Conservation (phyloP, 208 protist species). For the Naegleria fowleri region DNA sequence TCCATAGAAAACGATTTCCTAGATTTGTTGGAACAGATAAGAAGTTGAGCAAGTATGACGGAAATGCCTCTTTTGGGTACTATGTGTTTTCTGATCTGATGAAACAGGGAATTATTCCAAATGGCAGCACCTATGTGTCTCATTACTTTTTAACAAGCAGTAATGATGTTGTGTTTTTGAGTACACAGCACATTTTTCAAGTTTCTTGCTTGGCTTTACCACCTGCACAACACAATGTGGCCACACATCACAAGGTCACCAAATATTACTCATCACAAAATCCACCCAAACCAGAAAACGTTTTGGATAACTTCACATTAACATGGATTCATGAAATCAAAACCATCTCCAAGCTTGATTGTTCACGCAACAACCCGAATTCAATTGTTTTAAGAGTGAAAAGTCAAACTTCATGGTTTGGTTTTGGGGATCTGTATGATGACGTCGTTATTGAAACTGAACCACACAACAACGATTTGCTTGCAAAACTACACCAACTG, state of each 20-base stretch:
- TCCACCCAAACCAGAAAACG: not conserved
- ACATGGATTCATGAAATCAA: not conserved
- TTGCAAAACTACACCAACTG: not conserved
- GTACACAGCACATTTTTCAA: not conserved
- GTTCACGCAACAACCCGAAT: too few species aligned
- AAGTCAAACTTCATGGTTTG: not conserved
- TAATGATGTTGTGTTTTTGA: not conserved
- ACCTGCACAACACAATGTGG: too few species aligned
- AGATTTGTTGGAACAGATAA: not conserved
- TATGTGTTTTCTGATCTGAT: not conserved
- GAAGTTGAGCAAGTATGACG: not conserved
- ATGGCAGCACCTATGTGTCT: not conserved
- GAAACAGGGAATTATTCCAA: not conserved
- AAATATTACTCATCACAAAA: not conserved
- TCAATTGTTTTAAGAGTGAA: not conserved
- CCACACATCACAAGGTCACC: not conserved
- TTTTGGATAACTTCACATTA: not conserved
- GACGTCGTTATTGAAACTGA: not conserved
- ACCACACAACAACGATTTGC: not conserved
- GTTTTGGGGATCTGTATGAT: not conserved
- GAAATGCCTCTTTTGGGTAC: not conserved
- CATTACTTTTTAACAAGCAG: not conserved
- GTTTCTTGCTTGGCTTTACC: not conserved
- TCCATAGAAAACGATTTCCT: not conserved
- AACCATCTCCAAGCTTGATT: not conserved